phyloP scores from a whole-genome alignment of 805 yeast genomes.

The Nematodospora valgi region DNA sequence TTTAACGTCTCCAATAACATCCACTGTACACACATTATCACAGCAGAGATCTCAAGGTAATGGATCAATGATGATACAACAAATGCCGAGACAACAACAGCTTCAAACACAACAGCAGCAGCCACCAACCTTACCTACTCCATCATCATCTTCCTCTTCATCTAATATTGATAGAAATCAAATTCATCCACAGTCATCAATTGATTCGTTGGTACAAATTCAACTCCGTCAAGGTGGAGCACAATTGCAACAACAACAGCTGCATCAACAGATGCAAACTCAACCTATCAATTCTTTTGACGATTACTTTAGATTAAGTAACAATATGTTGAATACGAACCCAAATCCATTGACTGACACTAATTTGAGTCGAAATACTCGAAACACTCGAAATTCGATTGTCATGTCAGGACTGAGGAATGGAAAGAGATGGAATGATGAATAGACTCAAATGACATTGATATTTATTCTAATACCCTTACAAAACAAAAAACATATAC shows the following conservation, averaged over 20 bases:
- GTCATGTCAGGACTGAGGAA: too few species aligned
- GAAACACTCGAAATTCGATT: too few species aligned
- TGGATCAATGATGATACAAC: constrained; percentile 1
- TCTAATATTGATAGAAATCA: neutral
- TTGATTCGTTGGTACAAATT: neutral
- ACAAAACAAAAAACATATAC: too few species aligned
- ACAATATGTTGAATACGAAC: neutral
- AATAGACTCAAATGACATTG: too few species aligned
- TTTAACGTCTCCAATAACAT: neutral
- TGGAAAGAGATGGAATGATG: neutral
- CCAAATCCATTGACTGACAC: neutral
- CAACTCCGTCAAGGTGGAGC: neutral
- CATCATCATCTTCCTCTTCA: neutral
- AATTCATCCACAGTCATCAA: too few species aligned
- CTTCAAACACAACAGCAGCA: constrained; percentile 9
- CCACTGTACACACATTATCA: neutral
- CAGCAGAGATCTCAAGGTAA: neutral
- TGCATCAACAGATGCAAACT: constrained; percentile 3
- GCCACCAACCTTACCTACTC: constrained; percentile 3
- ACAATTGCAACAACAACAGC: constrained; percentile 1
- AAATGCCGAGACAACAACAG: constrained; percentile 9
- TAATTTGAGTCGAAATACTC: neutral
- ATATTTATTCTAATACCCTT: too few species aligned
- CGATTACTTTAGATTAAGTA: constrained; percentile 1
- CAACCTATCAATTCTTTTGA: neutral